Base-by-base conservation (phyloP, 768 basidiomycete species). In the Phanerodontia chrysosporium region DNA sequence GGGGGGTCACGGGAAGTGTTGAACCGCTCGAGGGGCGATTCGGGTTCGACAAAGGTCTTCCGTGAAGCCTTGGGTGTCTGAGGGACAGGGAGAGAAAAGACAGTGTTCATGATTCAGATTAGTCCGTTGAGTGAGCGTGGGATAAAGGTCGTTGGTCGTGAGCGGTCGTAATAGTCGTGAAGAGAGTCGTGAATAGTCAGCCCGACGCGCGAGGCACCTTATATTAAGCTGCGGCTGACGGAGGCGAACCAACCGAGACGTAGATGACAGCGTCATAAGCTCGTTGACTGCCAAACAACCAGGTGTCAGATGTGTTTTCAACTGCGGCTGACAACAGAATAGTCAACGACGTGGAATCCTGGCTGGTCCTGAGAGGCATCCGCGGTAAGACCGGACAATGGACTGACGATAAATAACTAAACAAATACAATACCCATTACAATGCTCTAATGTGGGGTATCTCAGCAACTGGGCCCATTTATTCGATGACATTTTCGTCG, bases 401-500 rank as follows among this genome's bases (percentile, higher is more conserved):
- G 13, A 35, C 32, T 35, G 32, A 7, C 32, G 13, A 35, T 35
- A 35, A 35, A 35, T 35, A 35, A 13, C 10, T 16, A 39, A 55
- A 10, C 13, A 35, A 55, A n/a, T 44, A 56, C 55, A 45, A 18
- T 45, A 56, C 13, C 39, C 29, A 56, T 45, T 56, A 30, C 39
- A 28, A 29, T 7, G 22, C 44, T 56, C 5, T 45, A 46, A 24
- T 6, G n/a, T 30, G 7, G 24, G 21, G 25, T 10, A 12, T 4
- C 39, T 14, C 36, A 3, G 36, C 3, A 46, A 25, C 49, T 10
- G 4, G 28, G n/a, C n/a, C 25, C 13, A 21, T 14, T 46, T 65
- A 80, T 64, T 90, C 89, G 45, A 83, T 83, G 48, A 90, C 85
- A 59, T 83, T 80, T 51, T 79, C 80, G 14, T 66, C 69, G 18